These are phyloP conservation scores for Hygrocybe punicea DNA, from an alignment of 768 basidiomycete species.

Conservation along the genomic window DNA sequence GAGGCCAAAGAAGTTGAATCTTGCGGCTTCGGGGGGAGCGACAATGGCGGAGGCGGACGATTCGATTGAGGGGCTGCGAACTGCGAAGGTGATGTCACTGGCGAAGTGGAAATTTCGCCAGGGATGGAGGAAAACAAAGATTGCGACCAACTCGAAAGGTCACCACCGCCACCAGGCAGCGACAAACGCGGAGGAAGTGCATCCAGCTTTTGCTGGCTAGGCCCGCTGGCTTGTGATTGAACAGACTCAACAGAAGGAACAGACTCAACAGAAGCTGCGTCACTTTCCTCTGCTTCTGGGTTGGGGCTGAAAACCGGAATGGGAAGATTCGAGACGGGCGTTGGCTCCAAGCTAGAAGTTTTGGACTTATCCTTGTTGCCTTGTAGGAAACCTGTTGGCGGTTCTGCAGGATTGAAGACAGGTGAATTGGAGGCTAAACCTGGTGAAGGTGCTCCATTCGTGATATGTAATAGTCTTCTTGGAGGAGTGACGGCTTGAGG, in stretches of 20 bases:
- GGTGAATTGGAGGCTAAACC: too few relatives aligned
- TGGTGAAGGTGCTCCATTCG: slow-evolving; percentile 27
- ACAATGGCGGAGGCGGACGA: background rate
- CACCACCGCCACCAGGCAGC: slow-evolving; percentile 44
- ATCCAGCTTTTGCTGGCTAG: slow-evolving; percentile 23
- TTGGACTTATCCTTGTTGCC: background rate
- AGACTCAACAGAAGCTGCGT: background rate
- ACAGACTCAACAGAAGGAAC: background rate
- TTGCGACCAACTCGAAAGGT: slow-evolving; percentile 53
- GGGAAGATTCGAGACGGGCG: too few relatives aligned
- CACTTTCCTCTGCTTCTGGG: background rate
- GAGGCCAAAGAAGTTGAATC: background rate
- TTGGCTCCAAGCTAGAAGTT: background rate
- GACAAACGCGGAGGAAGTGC: slow-evolving; percentile 53
- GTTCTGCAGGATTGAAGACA: too few relatives aligned
- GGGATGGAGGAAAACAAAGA: slow-evolving; percentile 54
- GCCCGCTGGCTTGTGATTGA: background rate
- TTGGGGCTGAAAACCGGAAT: too few relatives aligned
- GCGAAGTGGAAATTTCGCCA: background rate
- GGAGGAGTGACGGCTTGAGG: slow-evolving; percentile 27
- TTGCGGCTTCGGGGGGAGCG: background rate
- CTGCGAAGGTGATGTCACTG: background rate
- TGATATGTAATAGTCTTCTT: slow-evolving; percentile 40
- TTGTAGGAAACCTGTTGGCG: too few relatives aligned
- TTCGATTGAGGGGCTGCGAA: background rate